A percentile compares a stretch with the other conserved stretches of the same genome.
These are phyloP conservation scores for Hypsizygus marmoreus DNA, from an alignment of 768 basidiomycete genomes.

Conservation along the genomic window DNA sequence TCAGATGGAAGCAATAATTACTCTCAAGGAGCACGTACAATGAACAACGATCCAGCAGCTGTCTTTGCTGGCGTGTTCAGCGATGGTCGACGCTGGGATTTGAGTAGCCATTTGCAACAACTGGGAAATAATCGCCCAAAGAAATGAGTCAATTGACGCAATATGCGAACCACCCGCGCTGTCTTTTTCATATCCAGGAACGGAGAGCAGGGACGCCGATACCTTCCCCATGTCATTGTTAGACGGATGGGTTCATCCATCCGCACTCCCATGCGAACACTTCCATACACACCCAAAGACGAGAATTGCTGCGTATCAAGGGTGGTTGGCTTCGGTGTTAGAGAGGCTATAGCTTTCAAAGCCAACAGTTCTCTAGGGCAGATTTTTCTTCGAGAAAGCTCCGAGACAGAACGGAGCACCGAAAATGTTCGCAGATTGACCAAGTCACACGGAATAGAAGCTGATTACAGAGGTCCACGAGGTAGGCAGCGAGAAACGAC, in stretches of 20 bases:
- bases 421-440: background rate
- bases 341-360: background rate
- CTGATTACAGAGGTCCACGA: too few relatives aligned
- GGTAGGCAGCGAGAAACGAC: too few relatives aligned
- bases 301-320: background rate
- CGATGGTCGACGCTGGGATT: slow-evolving; percentile 31
- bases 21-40: slow-evolving; percentile 38
- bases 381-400: background rate
- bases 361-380: background rate
- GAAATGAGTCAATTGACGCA: too few relatives aligned
- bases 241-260: background rate
- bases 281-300: background rate
- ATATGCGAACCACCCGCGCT: too few relatives aligned
- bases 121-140: too few relatives aligned
- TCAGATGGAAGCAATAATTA: background rate
- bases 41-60: slow-evolving; percentile 84
- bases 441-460: too few relatives aligned
- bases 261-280: slow-evolving; percentile 4
- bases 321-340: slow-evolving; percentile 6
- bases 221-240: background rate
- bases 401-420: slow-evolving; percentile 7
- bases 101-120: background rate
- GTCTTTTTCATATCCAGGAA: slow-evolving; percentile 3
- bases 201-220: slow-evolving; percentile 9
- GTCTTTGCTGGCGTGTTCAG: slow-evolving; percentile 53